Evolutionary conservation across 2,329 filamentous ascomycete genomes (phyloP).

Genomic region (Fusarium sp.): DNA sequence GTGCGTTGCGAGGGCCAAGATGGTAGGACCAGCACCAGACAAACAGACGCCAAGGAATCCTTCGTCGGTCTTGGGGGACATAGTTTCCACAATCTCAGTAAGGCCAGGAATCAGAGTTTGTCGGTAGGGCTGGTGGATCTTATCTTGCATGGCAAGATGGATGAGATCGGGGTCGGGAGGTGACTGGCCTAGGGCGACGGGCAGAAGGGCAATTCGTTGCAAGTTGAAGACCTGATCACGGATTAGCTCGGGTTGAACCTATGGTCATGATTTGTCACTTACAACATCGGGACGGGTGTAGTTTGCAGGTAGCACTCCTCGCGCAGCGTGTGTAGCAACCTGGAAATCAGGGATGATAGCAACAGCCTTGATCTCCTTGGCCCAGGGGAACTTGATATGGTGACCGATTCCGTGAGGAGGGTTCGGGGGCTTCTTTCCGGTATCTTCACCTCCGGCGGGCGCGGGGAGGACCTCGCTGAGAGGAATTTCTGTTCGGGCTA

Average conservation of each 20-base stretch:
- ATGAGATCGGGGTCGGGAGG: conserved; percentile 95
- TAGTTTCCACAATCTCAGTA: conserved; percentile 88
- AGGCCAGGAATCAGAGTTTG: conserved; percentile 92
- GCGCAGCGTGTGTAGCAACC: conserved; percentile 91
- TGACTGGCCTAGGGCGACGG: conserved; percentile 88
- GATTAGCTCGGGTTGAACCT: conserved; percentile 24
- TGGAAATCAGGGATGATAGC: conserved; percentile 97
- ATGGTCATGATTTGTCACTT: conserved; percentile 43
- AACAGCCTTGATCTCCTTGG: conserved; percentile 94
- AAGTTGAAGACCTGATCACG: conserved; percentile 84
- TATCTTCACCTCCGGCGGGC: conserved; percentile 91
- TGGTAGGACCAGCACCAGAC: conserved; percentile 94
- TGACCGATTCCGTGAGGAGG: conserved; percentile 95
- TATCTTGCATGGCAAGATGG: conserved; percentile 98
- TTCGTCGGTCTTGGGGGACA: conserved; percentile 87
- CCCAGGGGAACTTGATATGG: conserved; percentile 96
- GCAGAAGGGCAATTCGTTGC: conserved; percentile 91
- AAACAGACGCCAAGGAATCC: conserved; percentile 94
- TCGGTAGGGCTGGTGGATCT: conserved; percentile 96
- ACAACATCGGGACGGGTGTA: conserved; percentile 89
- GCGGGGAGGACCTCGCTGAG: conserved; percentile 92
- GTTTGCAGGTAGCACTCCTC: conserved; percentile 82
- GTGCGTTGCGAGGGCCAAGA: conserved; percentile 89
- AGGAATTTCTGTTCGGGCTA: conserved; percentile 91
- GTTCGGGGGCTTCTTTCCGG: conserved; percentile 85